Conservation (phyloP, 139 green algal species). For the Medakamo hakoo region DNA sequence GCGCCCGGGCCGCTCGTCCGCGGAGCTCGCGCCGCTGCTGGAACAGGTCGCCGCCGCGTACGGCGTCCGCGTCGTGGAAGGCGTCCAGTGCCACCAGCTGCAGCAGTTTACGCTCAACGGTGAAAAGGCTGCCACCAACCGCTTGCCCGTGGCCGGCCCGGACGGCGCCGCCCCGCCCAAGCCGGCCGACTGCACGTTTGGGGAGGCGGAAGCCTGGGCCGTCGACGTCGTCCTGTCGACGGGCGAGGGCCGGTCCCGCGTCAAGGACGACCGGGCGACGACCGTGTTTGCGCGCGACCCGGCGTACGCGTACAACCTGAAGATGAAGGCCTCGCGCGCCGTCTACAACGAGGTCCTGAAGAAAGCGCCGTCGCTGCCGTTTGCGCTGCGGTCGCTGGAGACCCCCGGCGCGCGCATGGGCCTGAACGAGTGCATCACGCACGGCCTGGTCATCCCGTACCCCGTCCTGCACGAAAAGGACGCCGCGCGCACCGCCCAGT, state of each 20-base stretch:
- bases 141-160: constrained; percentile 57
- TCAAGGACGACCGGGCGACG: constrained; percentile 91
- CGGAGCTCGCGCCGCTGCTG: constrained; percentile 56
- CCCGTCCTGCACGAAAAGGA: constrained; percentile 90
- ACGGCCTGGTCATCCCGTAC: constrained; percentile 87
- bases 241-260: constrained; percentile 62
- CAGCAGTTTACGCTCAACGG: constrained; percentile 96
- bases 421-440: constrained; percentile 81
- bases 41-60: constrained; percentile 67
- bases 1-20: constrained; percentile 59
- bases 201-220: constrained; percentile 91
- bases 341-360: constrained; percentile 73
- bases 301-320: constrained; percentile 82
- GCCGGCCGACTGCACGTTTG: constrained; percentile 84
- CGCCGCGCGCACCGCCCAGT: constrained; percentile 39
- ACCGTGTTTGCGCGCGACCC: constrained; percentile 94
- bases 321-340: constrained; percentile 67
- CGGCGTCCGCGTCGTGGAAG: constrained; percentile 82
- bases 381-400: constrained; percentile 57
- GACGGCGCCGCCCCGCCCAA: constrained; percentile 13
- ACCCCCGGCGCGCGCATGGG: constrained; percentile 39
- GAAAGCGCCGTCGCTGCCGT: constrained; percentile 81
- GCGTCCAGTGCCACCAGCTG: constrained; percentile 85
- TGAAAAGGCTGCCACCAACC: constrained; percentile 84
- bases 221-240: constrained; percentile 88